These are phyloP conservation scores for Pestalotiopsis sp. DNA, from an alignment of 2,329 filamentous ascomycete genomes.

Conservation along the genomic window DNA sequence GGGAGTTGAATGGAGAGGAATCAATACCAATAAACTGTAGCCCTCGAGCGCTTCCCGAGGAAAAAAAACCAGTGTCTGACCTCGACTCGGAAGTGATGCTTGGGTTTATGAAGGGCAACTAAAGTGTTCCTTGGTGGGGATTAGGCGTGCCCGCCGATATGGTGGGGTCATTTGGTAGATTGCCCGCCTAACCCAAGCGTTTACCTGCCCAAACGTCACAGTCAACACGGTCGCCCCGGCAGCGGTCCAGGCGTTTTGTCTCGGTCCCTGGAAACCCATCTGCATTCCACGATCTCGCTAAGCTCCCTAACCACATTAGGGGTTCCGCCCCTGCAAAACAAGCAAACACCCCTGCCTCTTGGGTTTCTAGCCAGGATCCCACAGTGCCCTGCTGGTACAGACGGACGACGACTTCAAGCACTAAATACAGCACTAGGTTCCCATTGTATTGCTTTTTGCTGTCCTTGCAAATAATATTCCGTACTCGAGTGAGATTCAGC, in stretches of 20 bases:
- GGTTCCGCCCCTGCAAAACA: neutral
- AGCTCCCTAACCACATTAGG: neutral
- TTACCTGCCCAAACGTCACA: conserved; percentile 17
- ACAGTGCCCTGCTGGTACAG: neutral
- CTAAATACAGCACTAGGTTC: neutral
- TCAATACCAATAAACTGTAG: neutral
- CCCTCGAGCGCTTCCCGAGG: neutral
- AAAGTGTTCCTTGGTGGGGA: neutral
- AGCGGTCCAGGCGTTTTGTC: conserved; percentile 21
- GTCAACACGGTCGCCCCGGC: conserved; percentile 33
- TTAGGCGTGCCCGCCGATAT: conserved; percentile 11
- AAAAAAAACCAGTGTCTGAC: neutral
- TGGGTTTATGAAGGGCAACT: conserved; percentile 11
- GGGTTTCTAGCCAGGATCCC: neutral
- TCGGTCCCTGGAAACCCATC: neutral
- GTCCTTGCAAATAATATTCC: neutral
- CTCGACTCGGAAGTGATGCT: conserved; percentile 20
- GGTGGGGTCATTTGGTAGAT: conserved; percentile 23
- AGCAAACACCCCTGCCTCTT: neutral
- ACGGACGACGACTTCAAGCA: neutral
- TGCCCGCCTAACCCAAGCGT: neutral
- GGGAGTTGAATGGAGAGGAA: neutral
- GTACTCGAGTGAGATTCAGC: neutral
- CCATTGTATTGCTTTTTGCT: neutral
- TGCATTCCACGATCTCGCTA: neutral